Base-by-base conservation (phyloP, 192 early-diverging fungal species). In the Coemansia sp. region DNA sequence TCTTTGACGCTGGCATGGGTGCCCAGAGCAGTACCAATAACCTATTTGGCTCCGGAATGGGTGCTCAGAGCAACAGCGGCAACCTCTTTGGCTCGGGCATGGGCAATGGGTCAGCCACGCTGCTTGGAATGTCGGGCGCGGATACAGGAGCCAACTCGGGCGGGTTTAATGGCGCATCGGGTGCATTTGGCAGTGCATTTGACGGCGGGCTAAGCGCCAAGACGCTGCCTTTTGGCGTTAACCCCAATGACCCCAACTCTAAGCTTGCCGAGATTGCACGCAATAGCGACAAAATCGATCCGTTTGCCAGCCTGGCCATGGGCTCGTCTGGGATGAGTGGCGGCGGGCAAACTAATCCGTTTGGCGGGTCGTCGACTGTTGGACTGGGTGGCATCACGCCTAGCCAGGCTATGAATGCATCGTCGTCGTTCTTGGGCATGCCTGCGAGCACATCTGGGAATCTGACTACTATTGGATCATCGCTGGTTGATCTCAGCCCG, bases 231-330 rank as follows among this genome's bases (percentile, higher is more conserved):
- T 78, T 70, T 45, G 73, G 77, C 5, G 63, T 63, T 31, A 70
- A 66, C 45, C 60, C 69, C 18, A 71, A 69, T 28, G 71, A 73
- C 20, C 76, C 84, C 9, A 83, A 82, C 62, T 46, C 84, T 5
- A 65, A 58, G 50, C 36, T 85, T 2, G 84, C 84, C 2, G 79
- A 82, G 61, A 83, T 86, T 68, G 85, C 85, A 11, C 82, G 85
- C 50, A 86, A 86, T 63, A 82, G 82, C 66, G 76, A 77, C 23
- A 60, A 67, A 38, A 86, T 86, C 50, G 85, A 86, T 51, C 85
- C 85, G 46, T 86, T 86, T 59, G 85, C 85, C 37, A 84, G 78
- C 66, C 65, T 86, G 38, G 85, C 85, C 5, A 69, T 76, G 68
- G 59, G 71, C 0, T 70, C 74, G 21, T 39, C 67, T 21, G 63